phyloP scores from a whole-genome alignment of 805 yeast genomes.

The Schwanniomyces vanrijiae region DNA sequence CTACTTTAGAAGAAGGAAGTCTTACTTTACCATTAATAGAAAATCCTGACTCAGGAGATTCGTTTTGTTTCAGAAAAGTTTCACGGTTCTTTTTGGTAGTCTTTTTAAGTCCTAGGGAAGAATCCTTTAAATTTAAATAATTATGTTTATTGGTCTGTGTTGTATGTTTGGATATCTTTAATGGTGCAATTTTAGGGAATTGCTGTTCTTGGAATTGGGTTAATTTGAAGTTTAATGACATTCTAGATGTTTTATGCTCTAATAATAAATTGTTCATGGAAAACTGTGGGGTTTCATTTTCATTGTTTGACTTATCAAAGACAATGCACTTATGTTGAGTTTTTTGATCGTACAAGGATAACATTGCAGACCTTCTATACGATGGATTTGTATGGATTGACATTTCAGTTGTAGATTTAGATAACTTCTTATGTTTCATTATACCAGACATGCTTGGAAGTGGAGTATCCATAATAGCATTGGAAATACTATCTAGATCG shows the following conservation, averaged over 20 bases:
- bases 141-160: constrained; percentile 26
- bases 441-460: constrained; percentile 30
- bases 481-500: constrained; percentile 15
- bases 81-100: constrained; percentile 13
- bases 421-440: constrained; percentile 16
- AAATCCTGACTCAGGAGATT: constrained; percentile 34
- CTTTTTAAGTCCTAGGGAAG: constrained; percentile 38
- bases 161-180: constrained; percentile 6
- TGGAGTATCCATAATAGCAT: constrained; percentile 10
- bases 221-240: constrained; percentile 29
- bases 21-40: constrained; percentile 49
- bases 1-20: constrained; percentile 49
- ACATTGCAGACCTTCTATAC: constrained; percentile 45
- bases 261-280: constrained; percentile 37
- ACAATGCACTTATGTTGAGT: constrained; percentile 35
- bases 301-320: constrained; percentile 19
- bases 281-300: constrained; percentile 37
- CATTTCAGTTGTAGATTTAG: constrained; percentile 34
- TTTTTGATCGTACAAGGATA: constrained; percentile 41
- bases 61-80: constrained; percentile 4
- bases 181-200: constrained; percentile 1
- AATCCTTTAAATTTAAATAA: constrained; percentile 39
- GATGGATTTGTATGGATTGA: constrained; percentile 45
- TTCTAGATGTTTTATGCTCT: constrained; percentile 39
- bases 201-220: constrained; percentile 18